These are phyloP conservation scores for Talaromyces verruculosus DNA, from an alignment of 2,329 filamentous ascomycete genomes.

Conservation along the genomic window DNA sequence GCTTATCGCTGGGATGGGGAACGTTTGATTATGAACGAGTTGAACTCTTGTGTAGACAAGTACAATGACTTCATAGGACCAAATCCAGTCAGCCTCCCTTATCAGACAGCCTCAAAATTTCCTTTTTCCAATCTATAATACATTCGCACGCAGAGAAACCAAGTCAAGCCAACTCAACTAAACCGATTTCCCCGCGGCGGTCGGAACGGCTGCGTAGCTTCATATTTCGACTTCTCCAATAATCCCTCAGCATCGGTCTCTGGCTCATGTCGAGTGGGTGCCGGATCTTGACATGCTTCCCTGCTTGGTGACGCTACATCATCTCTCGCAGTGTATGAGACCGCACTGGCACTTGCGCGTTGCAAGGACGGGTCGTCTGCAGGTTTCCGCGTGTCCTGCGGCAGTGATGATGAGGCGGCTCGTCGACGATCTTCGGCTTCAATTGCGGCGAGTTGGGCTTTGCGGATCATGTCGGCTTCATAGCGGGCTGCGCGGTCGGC, in stretches of 20 bases:
- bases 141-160: background rate
- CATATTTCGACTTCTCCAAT: constrained; percentile 84
- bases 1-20: background rate
- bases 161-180: constrained; percentile 44
- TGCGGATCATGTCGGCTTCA: constrained; percentile 66
- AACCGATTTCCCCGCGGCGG: constrained; percentile 87
- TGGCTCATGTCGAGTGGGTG: constrained; percentile 78
- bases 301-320: constrained; percentile 67
- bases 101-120: background rate
- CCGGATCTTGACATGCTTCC: constrained; percentile 76
- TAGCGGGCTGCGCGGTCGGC: constrained; percentile 75
- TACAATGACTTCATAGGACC: background rate
- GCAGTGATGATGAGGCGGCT: constrained; percentile 19
- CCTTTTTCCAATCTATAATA: constrained; percentile 7
- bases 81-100: background rate
- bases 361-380: constrained; percentile 34
- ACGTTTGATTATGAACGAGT: background rate
- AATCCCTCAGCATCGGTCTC: constrained; percentile 66
- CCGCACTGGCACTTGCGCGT: constrained; percentile 38
- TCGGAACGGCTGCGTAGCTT: constrained; percentile 71
- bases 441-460: constrained; percentile 38
- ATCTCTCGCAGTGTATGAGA: constrained; percentile 32
- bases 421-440: constrained; percentile 38
- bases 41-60: background rate
- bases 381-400: constrained; percentile 22